These are phyloP conservation scores for Puccinia novopanici DNA, from an alignment of 1,284 basidiomycete genomes.

Conservation along the genomic window DNA sequence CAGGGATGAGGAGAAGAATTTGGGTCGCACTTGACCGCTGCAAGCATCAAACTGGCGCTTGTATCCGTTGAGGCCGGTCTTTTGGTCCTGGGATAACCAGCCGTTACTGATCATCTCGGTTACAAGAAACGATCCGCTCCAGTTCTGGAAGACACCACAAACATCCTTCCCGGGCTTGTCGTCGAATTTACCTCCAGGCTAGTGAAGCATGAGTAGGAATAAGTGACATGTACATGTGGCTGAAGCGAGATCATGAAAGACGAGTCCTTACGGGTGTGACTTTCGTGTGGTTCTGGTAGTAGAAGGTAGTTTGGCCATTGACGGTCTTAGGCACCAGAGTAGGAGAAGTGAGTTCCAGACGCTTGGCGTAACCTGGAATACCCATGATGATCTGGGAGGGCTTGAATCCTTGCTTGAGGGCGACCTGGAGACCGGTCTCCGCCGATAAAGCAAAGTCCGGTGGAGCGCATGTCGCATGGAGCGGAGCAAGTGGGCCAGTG, in stretches of 20 bases:
- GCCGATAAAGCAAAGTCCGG: neutral
- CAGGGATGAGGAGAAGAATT: neutral
- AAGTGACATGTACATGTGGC: neutral
- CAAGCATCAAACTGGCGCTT: slow-evolving; percentile 41
- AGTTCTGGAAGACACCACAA: too few relatives aligned
- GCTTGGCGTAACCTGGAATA: slow-evolving; percentile 42
- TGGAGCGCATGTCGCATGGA: slow-evolving; percentile 28
- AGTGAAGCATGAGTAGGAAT: neutral
- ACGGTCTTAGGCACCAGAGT: neutral
- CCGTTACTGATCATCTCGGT: slow-evolving; percentile 30
- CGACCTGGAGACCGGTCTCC: slow-evolving; percentile 9
- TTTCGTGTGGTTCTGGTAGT: slow-evolving; percentile 44
- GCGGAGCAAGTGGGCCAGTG: slow-evolving; percentile 27
- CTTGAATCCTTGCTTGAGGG: too few relatives aligned
- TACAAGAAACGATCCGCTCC: slow-evolving; percentile 34
- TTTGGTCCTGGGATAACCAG: slow-evolving; percentile 37
- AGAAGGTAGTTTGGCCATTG: neutral
- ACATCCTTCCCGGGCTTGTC: too few relatives aligned
- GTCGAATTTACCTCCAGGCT: slow-evolving; percentile 44
- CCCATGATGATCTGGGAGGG: slow-evolving; percentile 37
- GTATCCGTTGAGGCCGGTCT: slow-evolving; percentile 36
- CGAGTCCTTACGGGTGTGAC: slow-evolving; percentile 23
- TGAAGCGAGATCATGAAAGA: neutral
- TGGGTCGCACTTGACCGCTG: slow-evolving; percentile 37
- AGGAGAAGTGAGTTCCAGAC: slow-evolving; percentile 18